Evolutionary conservation across 768 basidiomycete genomes (phyloP).

Genomic region (Gloeopeniophorella convolvens): DNA sequence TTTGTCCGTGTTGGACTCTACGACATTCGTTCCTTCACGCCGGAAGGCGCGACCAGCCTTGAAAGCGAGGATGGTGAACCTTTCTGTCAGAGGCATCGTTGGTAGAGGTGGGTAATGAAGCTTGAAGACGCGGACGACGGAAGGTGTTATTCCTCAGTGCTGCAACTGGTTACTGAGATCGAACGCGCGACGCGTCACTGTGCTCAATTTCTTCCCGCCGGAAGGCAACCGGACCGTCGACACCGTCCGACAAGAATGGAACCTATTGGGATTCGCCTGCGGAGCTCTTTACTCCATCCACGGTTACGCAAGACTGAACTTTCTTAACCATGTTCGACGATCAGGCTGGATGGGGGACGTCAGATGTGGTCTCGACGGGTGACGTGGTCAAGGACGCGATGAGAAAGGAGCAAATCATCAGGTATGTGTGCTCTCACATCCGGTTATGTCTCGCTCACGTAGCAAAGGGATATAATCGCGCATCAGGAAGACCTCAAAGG

Average conservation of each 20-base stretch:
- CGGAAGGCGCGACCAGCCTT: conserved; percentile 74
- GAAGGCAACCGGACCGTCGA: too few species aligned
- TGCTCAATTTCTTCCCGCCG: not conserved
- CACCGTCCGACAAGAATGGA: too few species aligned
- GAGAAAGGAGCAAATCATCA: conserved; percentile 69
- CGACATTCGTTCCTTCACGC: conserved; percentile 56
- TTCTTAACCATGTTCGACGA: conserved; percentile 16
- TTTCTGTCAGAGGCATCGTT: conserved; percentile 17
- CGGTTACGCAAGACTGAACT: too few species aligned
- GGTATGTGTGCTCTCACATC: conserved; percentile 39
- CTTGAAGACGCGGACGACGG: not conserved
- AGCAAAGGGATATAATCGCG: conserved; percentile 60
- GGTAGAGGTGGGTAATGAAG: not conserved
- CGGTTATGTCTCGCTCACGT: not conserved
- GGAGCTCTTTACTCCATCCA: too few species aligned
- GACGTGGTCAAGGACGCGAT: conserved; percentile 74
- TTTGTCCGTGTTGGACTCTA: conserved; percentile 63
- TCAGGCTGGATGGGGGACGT: conserved; percentile 14
- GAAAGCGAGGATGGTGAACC: conserved; percentile 36
- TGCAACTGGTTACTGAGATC: too few species aligned
- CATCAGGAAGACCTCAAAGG: conserved; percentile 74
- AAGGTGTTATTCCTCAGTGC: too few species aligned
- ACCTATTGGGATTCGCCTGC: too few species aligned
- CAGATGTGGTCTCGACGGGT: conserved; percentile 35
- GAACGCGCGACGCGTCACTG: conserved; percentile 11